These are phyloP conservation scores for Globisporangium lucens DNA, from an alignment of 352 stramenopile genomes.

Conservation along the genomic window DNA sequence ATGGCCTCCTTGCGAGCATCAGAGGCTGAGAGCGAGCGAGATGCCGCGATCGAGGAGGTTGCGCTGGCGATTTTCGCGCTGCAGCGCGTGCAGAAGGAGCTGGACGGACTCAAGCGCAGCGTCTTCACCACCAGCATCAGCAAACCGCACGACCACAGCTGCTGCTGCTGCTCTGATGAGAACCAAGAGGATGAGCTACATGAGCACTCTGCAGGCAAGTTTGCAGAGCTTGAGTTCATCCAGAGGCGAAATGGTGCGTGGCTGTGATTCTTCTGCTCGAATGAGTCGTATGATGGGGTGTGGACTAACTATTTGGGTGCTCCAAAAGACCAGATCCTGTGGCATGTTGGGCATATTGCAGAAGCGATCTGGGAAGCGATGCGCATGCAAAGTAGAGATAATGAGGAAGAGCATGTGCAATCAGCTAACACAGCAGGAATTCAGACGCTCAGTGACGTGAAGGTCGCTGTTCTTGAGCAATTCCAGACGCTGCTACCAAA, in stretches of 20 bases:
- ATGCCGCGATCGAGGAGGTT: slow-evolving; percentile 33
- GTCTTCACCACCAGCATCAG: neutral
- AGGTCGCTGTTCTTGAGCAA: slow-evolving; percentile 19
- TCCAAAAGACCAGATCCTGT: slow-evolving; percentile 21
- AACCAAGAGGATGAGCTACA: too few relatives aligned
- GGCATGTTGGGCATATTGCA: slow-evolving; percentile 21
- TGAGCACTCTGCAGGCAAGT: neutral
- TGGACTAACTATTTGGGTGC: neutral
- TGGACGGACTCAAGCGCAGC: slow-evolving; percentile 3
- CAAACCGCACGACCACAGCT: neutral
- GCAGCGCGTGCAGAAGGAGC: slow-evolving; percentile 1
- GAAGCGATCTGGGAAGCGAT: slow-evolving; percentile 22
- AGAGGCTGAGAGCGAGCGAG: slow-evolving; percentile 24
- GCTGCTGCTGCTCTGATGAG: neutral
- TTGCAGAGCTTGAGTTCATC: neutral
- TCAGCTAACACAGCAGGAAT: neutral
- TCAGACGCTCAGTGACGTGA: slow-evolving; percentile 13
- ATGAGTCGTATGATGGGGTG: neutral
- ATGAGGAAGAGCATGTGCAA: neutral
- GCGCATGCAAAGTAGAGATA: neutral
- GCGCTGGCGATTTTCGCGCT: slow-evolving; percentile 21
- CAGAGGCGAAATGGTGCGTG: slow-evolving; percentile 2
- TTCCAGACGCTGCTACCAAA: slow-evolving; percentile 18
- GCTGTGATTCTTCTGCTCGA: neutral
- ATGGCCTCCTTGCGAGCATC: neutral